A percentile compares a stretch with the other conserved stretches of the same genome.
Conservation (phyloP, 176 grass and related monocot species). For the Saccharum officinarum region DNA sequence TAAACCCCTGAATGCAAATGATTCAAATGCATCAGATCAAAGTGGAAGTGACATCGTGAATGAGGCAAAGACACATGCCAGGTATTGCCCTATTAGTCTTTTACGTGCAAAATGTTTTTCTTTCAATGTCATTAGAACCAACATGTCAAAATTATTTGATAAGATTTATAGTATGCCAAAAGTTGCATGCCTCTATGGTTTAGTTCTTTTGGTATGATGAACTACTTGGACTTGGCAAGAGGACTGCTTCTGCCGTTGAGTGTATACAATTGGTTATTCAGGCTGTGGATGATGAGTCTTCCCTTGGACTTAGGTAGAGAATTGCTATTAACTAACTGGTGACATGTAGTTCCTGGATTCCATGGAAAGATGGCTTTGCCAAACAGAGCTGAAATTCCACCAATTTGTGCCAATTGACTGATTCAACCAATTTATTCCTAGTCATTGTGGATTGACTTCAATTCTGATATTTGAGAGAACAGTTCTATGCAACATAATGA, state of each 20-base stretch:
- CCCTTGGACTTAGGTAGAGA: neutral
- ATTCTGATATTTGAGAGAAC: neutral
- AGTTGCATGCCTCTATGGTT: neutral
- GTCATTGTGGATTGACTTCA: neutral
- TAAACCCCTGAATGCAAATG: conserved; percentile 30
- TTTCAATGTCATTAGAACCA: conserved; percentile 1
- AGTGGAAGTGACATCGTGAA: conserved; percentile 26
- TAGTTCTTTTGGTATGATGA: conserved; percentile 25
- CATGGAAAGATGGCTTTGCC: neutral
- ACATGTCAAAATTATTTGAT: neutral
- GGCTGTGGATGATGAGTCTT: neutral
- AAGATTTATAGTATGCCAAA: neutral
- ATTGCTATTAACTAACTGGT: neutral
- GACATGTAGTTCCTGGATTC: neutral
- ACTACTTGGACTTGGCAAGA: neutral
- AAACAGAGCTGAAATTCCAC: neutral
- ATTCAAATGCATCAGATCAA: conserved; percentile 30
- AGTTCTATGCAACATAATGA: neutral
- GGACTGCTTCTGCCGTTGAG: neutral
- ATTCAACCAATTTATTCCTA: neutral
- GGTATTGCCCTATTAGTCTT: conserved; percentile 46
- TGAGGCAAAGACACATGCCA: conserved; percentile 34
- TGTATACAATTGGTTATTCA: neutral
- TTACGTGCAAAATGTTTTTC: conserved; percentile 16
- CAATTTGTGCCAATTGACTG: neutral